A percentile compares a stretch with the other conserved stretches of the same genome.
Evolutionary conservation across 2,329 filamentous ascomycete genomes (phyloP).

Genomic region (Didymella sp.): DNA sequence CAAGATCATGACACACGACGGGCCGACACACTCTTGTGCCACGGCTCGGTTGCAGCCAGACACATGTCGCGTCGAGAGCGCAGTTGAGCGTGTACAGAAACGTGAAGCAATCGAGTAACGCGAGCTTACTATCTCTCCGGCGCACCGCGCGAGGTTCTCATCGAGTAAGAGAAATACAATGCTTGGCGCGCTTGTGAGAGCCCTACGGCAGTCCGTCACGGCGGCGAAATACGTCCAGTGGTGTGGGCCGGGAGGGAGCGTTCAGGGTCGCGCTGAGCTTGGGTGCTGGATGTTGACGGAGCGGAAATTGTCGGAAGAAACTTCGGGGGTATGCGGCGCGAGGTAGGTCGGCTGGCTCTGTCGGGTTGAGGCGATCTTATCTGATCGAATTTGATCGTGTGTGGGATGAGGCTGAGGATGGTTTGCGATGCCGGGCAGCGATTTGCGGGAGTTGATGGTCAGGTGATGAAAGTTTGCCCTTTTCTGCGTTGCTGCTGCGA

Average conservation of each 20-base stretch:
- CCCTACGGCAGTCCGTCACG: not conserved
- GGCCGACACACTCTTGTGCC: conserved; percentile 1
- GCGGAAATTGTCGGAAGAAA: not conserved
- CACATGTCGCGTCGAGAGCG: too few species aligned
- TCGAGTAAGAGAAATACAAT: conserved; percentile 18
- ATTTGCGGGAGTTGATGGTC: not conserved
- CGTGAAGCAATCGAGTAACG: conserved; percentile 22
- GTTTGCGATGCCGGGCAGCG: not conserved
- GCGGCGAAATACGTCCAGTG: conserved; percentile 13
- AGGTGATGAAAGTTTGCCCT: not conserved
- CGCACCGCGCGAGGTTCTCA: not conserved
- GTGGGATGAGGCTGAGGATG: not conserved
- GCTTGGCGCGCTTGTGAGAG: not conserved
- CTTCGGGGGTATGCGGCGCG: not conserved
- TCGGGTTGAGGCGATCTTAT: too few species aligned
- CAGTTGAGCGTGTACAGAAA: conserved; percentile 8
- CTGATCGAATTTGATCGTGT: not conserved
- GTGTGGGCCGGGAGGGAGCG: conserved; percentile 4
- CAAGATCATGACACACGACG: conserved; percentile 3
- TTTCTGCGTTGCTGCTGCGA: too few species aligned
- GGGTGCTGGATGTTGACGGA: not conserved
- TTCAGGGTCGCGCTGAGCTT: not conserved
- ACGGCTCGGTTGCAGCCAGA: too few species aligned
- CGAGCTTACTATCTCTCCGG: conserved; percentile 3
- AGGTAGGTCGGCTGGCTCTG: too few species aligned